Evolutionary conservation across 2,329 filamentous ascomycete genomes (phyloP).

Genomic region (Aspergillus transmontanensis): DNA sequence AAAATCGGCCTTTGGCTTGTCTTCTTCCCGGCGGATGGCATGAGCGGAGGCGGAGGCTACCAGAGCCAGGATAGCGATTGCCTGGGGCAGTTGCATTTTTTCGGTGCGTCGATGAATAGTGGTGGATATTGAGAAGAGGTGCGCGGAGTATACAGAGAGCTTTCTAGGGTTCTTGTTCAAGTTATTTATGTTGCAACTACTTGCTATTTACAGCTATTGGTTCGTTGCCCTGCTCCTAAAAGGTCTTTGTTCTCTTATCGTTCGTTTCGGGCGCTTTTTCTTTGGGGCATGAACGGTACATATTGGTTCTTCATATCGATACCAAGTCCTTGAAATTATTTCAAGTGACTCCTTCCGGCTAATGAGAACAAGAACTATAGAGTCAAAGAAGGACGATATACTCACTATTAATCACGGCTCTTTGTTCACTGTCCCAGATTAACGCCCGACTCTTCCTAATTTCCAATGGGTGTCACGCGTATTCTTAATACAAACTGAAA

Average conservation of each 20-base stretch:
- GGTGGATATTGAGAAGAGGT: background rate
- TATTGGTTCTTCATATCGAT: background rate
- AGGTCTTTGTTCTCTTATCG: background rate
- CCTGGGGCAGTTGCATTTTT: background rate
- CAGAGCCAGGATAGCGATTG: background rate
- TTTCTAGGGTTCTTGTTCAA: background rate
- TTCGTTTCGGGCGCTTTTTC: background rate
- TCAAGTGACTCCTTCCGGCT: background rate
- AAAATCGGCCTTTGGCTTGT: background rate
- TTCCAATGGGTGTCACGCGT: background rate
- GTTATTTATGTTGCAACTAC: background rate
- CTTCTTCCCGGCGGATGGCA: background rate
- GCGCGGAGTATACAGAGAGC: background rate
- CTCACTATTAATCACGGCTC: no score
- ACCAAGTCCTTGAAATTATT: background rate
- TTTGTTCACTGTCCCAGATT: background rate
- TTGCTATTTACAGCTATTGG: background rate
- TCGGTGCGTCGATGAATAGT: background rate
- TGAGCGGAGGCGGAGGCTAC: background rate
- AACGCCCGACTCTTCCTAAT: background rate
- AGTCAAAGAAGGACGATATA: background rate
- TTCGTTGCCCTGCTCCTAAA: background rate
- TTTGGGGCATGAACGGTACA: background rate
- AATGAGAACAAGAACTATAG: background rate
- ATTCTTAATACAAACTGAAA: background rate